These are phyloP conservation scores for Acanthamoeba royreba DNA, from an alignment of 208 protist genomes.

Conservation along the genomic window DNA sequence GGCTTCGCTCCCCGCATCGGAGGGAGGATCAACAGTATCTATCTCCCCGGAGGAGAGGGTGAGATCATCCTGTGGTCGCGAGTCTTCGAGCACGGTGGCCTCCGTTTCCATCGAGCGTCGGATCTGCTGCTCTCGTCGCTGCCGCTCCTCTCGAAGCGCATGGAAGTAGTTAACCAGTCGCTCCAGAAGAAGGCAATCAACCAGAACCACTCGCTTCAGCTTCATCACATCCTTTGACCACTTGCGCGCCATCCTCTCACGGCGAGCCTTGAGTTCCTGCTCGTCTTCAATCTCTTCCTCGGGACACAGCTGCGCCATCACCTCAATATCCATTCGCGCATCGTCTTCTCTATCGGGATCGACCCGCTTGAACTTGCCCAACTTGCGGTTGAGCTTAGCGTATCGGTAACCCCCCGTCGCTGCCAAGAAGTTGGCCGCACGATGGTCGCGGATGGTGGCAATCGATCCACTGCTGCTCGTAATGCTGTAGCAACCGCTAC, in stretches of 20 bases:
- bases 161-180: neutral
- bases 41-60: neutral
- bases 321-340: conserved; percentile 32
- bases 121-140: neutral
- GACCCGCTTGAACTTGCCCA: conserved; percentile 16
- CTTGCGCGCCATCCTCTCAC: neutral
- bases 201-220: neutral
- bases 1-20: neutral
- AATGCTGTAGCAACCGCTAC: neutral
- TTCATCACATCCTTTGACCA: conserved; percentile 16
- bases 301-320: neutral
- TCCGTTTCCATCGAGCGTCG: neutral
- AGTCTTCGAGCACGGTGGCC: neutral
- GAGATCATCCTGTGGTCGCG: neutral
- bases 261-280: neutral
- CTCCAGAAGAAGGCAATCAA: neutral
- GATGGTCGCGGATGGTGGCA: neutral
- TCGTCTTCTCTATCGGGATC: neutral
- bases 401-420: neutral
- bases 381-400: neutral
- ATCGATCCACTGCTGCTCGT: conserved; percentile 4
- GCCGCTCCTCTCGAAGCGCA: neutral
- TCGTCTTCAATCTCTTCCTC: neutral
- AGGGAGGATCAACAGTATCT: neutral
- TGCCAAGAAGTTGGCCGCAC: neutral